phyloP scores from a whole-genome alignment of 495 filamentous ascomycete genomes.

The Xylaria bambusicola region DNA sequence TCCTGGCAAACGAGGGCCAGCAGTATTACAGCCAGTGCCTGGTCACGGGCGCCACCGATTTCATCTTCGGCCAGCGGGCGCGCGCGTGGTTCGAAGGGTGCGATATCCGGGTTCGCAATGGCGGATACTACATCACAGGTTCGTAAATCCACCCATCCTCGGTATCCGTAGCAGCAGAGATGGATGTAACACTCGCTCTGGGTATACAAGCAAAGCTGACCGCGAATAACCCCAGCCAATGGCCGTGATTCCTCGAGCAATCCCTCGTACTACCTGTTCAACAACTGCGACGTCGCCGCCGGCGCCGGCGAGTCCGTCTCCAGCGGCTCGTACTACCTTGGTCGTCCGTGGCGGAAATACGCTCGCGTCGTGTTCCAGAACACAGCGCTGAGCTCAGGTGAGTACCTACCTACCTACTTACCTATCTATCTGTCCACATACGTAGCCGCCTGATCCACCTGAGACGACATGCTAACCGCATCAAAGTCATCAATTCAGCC shows the following conservation, averaged over 20 bases:
- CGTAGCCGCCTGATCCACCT: too few species aligned
- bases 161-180: background rate
- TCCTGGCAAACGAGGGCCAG: slow-evolving; percentile 58
- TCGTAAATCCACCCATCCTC: background rate
- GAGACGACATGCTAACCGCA: background rate
- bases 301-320: slow-evolving; percentile 49
- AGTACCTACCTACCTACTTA: background rate
- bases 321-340: slow-evolving; percentile 59
- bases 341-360: slow-evolving; percentile 66
- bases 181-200: slow-evolving; percentile 10
- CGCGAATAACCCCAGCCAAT: slow-evolving; percentile 43
- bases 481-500: slow-evolving; percentile 56
- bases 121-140: slow-evolving; percentile 53
- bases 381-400: slow-evolving; percentile 45
- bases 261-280: slow-evolving; percentile 63
- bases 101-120: slow-evolving; percentile 56
- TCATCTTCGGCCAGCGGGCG: slow-evolving; percentile 66
- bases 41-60: slow-evolving; percentile 65
- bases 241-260: slow-evolving; percentile 55
- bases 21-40: slow-evolving; percentile 59
- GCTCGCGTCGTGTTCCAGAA: slow-evolving; percentile 64
- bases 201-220: too few species aligned
- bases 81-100: slow-evolving; percentile 62
- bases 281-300: slow-evolving; percentile 52
- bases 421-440: background rate